Evolutionary conservation across 202 grass and related monocot species (phyloP), one percentile per base, ranked within the genome.

Genomic region (Elaeis oleifera): DNA sequence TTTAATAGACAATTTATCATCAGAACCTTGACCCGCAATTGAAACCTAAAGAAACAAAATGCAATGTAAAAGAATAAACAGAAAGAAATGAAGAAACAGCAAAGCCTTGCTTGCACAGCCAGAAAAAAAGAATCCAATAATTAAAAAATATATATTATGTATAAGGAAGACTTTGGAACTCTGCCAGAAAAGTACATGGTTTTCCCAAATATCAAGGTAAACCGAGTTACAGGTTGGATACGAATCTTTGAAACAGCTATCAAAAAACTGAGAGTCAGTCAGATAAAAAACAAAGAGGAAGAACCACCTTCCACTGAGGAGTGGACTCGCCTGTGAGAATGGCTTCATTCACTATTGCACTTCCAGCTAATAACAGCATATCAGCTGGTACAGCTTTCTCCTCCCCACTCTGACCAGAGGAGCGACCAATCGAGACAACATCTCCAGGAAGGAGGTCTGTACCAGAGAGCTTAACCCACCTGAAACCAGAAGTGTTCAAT

Each of bases 281-380:
- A 31, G 28, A 31, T 31, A 31, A 31, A 31, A 31, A 6, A 6
- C 28, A 31, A 31, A 31, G 28, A 31, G 5, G 28, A 31, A 31
- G 28, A 31, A 31, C 28, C 28, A 97, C 94, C 94, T 97, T 97
- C 94, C 94, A 97, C 62, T 97, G 94, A 29, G 94, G 94, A 70
- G 94, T 97, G 76, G 94, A 97, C 76, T 97, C 94, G 84, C 94
- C 94, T 57, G 94, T 97, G 18, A 97, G 79, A 81, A 97, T 97
- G 59, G 94, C 94, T 92, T 97, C 94, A 79, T 97, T 97, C 50
- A 88, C 79, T 69, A 97, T 97, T 32, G 81, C 84, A 59, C 74
- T 89, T 55, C 94, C 94, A 61, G 94, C 79, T 67, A 97, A 58
- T 67, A 97, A 77, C 69, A 97, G 72, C 88, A 97, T 92, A 72